These are phyloP conservation scores for Lodderomyces beijingensis DNA, from an alignment of 1,139 yeast genomes.

Conservation along the genomic window DNA sequence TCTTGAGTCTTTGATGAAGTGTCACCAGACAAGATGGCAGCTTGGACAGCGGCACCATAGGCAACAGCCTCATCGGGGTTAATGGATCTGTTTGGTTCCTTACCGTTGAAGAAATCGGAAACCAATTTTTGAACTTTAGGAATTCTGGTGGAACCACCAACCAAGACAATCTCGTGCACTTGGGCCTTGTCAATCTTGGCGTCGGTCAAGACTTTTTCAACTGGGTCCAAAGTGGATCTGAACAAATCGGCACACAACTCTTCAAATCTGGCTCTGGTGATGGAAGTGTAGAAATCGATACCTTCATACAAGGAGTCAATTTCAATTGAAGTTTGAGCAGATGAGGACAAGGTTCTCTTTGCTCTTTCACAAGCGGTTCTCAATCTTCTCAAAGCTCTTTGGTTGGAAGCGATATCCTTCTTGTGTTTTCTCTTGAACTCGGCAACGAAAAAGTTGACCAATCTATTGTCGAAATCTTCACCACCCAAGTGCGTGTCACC, in stretches of 20 bases:
- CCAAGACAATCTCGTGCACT: slow-evolving; percentile 93
- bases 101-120: slow-evolving; percentile 96
- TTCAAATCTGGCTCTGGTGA: slow-evolving; percentile 99
- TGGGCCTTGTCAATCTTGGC: slow-evolving; percentile 84
- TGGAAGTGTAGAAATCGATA: slow-evolving; percentile 91
- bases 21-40: slow-evolving; percentile 76
- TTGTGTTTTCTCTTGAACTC: slow-evolving; percentile 97
- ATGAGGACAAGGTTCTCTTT: slow-evolving; percentile 96
- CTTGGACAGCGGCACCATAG: slow-evolving; percentile 98
- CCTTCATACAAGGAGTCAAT: slow-evolving; percentile 96
- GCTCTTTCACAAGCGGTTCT: slow-evolving; percentile 99
- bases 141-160: slow-evolving; percentile 99
- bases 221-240: slow-evolving; percentile 95
- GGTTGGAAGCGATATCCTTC: slow-evolving; percentile 83
- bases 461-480: slow-evolving; percentile 38
- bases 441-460: slow-evolving; percentile 75
- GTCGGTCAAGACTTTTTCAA: slow-evolving; percentile 95
- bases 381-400: slow-evolving; percentile 95
- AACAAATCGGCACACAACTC: slow-evolving; percentile 94
- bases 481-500: slow-evolving; percentile 72
- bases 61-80: slow-evolving; percentile 99
- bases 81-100: slow-evolving; percentile 90
- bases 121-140: slow-evolving; percentile 97
- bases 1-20: slow-evolving; percentile 70
- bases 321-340: slow-evolving; percentile 93